phyloP scores from a whole-genome alignment of 192 early-diverging fungal genomes.

The Backusella mclennaniae region DNA sequence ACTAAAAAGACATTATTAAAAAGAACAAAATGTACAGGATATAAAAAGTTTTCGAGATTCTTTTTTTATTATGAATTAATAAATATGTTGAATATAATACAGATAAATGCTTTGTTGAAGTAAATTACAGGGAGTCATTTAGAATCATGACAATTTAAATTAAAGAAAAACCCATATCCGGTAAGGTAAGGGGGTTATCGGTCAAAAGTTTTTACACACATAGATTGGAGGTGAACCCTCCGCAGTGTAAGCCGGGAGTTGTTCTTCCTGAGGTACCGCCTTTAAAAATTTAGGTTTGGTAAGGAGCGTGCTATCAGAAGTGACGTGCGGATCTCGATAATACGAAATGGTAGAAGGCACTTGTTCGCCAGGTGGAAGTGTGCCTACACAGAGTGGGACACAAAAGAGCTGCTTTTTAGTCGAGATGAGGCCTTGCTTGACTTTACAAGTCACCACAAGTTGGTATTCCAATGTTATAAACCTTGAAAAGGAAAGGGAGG shows the following conservation, averaged over 20 bases:
- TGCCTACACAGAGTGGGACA: neutral
- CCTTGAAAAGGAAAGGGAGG: neutral
- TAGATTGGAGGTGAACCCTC: neutral
- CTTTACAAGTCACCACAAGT: neutral
- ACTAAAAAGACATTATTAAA: too few relatives aligned
- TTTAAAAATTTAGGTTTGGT: conserved; percentile 18
- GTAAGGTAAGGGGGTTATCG: neutral
- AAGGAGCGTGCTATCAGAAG: neutral
- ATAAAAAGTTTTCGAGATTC: too few relatives aligned
- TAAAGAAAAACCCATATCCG: neutral
- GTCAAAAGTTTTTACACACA: neutral
- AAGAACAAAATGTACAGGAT: too few relatives aligned
- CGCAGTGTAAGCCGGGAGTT: conserved; percentile 4
- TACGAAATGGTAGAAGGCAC: neutral
- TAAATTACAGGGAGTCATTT: too few relatives aligned
- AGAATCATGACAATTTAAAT: too few relatives aligned
- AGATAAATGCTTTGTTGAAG: too few relatives aligned
- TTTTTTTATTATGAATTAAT: too few relatives aligned
- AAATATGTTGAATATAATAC: too few relatives aligned
- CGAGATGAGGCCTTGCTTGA: neutral
- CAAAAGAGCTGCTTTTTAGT: conserved; percentile 3
- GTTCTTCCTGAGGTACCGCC: neutral
- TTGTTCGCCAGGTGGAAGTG: neutral
- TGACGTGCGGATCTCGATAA: conserved; percentile 1
- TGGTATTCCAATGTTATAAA: conserved; percentile 3